Evolutionary conservation across 2,329 filamentous ascomycete genomes (phyloP), one percentile per base, ranked within the genome.

Genomic region (Pseudogymnoascus sp.): DNA sequence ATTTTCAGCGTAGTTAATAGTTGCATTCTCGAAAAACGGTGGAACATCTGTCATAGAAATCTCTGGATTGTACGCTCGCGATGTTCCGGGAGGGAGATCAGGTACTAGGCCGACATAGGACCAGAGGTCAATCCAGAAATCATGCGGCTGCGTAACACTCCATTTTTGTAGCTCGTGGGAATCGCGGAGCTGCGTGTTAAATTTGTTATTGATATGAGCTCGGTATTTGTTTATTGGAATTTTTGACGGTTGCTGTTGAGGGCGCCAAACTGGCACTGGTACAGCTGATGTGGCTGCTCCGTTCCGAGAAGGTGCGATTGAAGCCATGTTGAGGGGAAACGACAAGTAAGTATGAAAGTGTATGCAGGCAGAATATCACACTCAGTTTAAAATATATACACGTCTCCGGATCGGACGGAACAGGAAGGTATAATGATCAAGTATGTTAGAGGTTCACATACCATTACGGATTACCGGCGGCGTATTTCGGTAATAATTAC

Each of bases 81-180:
- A 52, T 33, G 45, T 62, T 49, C 25, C 40, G 8, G 23, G 5
- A 9, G 60, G 40, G 14, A 62, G 60, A 23, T 59, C 60, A 52
- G 60, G 60, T 7, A 62, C 45, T 18, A 62, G 43, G 25, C 43
- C 60, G 43, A 58, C 43, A 38, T 62, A 62, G 4, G 38, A 52
- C 60, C 60, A 62, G 31, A 62, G 60, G 31, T 62, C 60, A 55
- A 62, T 58, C 60, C 60, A 62, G 60, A 62, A 62, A 37, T 62
- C 60, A 35, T 62, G 60, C 12, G 60, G 60, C 33, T 49, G 43
- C 4, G 60, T 35, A 23, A 62, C 60, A 49, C 41, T 62, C 60
- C 60, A 62, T 33, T 62, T 23, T 4, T 62, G 60, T 18, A 62
- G 43, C 60, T 59, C 40, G 9, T 59, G 60, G 33, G 60, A 62